Conservation (phyloP, 257 asterid genomes). For the Plantago ovata region DNA sequence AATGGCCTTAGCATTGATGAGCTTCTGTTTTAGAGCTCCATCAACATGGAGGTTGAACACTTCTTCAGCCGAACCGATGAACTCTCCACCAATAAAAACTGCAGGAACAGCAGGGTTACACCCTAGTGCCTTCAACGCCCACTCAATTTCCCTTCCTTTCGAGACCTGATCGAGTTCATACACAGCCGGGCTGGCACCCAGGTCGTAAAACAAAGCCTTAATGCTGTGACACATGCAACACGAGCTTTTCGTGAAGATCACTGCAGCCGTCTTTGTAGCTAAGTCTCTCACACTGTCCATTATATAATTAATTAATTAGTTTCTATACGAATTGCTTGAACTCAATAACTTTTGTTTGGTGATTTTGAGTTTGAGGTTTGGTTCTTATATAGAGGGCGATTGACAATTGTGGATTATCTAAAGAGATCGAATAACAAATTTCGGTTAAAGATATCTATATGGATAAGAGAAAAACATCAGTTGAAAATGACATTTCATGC, state of each 20-base stretch:
- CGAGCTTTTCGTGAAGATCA: slow-evolving; percentile 79
- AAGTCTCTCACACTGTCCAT: slow-evolving; percentile 66
- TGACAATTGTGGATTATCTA: slow-evolving; percentile 24
- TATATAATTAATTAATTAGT: neutral
- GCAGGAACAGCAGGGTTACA: slow-evolving; percentile 75
- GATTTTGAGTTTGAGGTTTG: slow-evolving; percentile 25
- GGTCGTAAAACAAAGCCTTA: slow-evolving; percentile 64
- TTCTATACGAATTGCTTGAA: neutral
- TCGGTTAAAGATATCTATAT: slow-evolving; percentile 30
- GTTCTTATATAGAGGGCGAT: slow-evolving; percentile 53
- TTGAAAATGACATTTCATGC: slow-evolving; percentile 36
- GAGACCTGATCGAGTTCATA: slow-evolving; percentile 65
- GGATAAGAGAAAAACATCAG: slow-evolving; percentile 34
- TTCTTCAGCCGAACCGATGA: slow-evolving; percentile 62
- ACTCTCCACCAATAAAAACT: slow-evolving; percentile 66
- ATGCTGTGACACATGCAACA: slow-evolving; percentile 91
- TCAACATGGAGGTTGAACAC: slow-evolving; percentile 67
- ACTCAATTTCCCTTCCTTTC: slow-evolving; percentile 60
- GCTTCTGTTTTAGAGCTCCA: slow-evolving; percentile 65
- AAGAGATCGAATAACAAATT: slow-evolving; percentile 22
- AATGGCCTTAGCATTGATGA: slow-evolving; percentile 63
- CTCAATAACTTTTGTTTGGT: slow-evolving; percentile 6
- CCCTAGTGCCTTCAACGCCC: slow-evolving; percentile 52
- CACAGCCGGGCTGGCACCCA: slow-evolving; percentile 77
- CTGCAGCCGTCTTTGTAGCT: slow-evolving; percentile 67